phyloP scores from a whole-genome alignment of 2,329 filamentous ascomycete genomes.

The Neobulgaria alba region DNA sequence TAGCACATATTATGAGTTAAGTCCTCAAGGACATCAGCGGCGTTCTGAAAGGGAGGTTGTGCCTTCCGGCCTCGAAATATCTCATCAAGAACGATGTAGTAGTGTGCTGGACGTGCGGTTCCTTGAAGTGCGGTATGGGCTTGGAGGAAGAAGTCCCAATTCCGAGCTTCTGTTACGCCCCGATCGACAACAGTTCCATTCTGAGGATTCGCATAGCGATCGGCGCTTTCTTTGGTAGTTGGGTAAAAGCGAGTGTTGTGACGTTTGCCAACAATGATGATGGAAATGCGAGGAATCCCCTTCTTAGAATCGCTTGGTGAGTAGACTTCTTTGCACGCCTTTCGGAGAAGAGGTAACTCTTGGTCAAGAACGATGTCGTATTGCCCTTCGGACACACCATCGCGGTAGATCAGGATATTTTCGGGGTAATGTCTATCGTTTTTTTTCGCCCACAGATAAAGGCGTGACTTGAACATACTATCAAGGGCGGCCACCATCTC shows the following conservation, averaged over 20 bases:
- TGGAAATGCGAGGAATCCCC: conserved; percentile 50
- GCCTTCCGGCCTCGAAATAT: conserved; percentile 41
- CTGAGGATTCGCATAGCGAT: conserved; percentile 53
- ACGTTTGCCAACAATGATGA: conserved; percentile 75
- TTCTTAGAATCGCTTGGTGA: conserved; percentile 36
- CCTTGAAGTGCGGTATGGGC: conserved; percentile 74
- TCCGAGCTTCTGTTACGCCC: conserved; percentile 62
- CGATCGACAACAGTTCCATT: conserved; percentile 78
- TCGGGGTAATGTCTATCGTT: conserved; percentile 42
- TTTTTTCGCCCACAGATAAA: conserved; percentile 52
- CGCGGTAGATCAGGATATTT: conserved; percentile 75
- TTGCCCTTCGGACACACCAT: conserved; percentile 80
- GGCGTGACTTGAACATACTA: conserved; percentile 51
- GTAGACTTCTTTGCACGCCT: conserved; percentile 54
- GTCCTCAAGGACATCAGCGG: conserved; percentile 59
- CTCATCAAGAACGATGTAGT: conserved; percentile 61
- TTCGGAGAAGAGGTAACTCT: conserved; percentile 57
- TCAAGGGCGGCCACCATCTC: conserved; percentile 57
- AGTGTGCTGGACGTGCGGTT: conserved; percentile 75
- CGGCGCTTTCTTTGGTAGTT: conserved; percentile 40
- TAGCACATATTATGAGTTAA: conserved; percentile 74
- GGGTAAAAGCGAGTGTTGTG: conserved; percentile 84
- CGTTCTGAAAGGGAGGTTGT: conserved; percentile 20
- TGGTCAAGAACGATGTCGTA: conserved; percentile 57
- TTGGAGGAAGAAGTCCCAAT: conserved; percentile 79